Conservation (phyloP, 2,329 filamentous ascomycete species). For the Trichoderma citrinoviride region DNA sequence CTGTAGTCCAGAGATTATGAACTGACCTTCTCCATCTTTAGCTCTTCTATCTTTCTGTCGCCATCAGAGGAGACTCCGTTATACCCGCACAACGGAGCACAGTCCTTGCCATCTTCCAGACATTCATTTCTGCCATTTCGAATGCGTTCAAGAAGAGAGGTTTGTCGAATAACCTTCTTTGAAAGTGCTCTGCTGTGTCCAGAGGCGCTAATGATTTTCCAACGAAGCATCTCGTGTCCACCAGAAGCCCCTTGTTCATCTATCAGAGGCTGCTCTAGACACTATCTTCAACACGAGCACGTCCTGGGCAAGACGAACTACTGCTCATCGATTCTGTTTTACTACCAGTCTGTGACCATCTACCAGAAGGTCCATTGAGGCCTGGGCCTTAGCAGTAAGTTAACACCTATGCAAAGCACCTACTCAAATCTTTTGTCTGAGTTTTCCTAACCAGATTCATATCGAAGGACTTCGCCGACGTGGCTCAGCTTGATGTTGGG, state of each 20-base stretch:
- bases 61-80: no score
- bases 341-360: neutral
- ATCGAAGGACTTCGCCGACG: no score
- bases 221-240: no score
- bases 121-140: no score
- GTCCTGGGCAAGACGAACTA: neutral
- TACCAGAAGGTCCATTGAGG: neutral
- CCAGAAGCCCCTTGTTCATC: neutral
- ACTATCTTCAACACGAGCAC: neutral
- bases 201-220: neutral
- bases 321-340: neutral
- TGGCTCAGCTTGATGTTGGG: neutral
- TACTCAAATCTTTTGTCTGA: neutral
- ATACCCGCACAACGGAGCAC: no score
- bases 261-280: neutral
- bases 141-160: neutral
- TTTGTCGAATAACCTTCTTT: neutral
- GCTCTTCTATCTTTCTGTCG: no score
- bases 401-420: neutral
- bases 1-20: no score
- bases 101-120: no score
- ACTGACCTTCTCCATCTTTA: no score
- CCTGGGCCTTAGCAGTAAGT: neutral
- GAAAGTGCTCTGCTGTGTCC: neutral
- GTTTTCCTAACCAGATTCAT: no score